Percentiles rank a stretch among this genome's conserved stretches.
phyloP scores from a whole-genome alignment of 140 eudicot genomes.

The Stevia rebaudiana region DNA sequence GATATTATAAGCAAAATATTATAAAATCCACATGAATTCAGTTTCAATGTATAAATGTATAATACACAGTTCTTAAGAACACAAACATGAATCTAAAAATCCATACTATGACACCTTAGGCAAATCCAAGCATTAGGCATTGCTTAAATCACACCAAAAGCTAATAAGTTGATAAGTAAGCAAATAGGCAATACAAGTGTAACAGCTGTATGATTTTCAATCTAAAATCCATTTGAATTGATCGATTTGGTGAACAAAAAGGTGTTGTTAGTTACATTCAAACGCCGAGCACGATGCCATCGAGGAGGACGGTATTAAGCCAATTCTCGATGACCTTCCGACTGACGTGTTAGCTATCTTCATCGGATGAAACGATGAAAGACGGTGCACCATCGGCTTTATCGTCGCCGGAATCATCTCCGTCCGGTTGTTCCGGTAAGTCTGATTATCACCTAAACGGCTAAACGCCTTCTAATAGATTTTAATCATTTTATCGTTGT shows the following conservation, averaged over 20 bases:
- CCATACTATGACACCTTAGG: neutral
- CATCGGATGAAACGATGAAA: conserved; percentile 54
- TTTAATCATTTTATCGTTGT: too few species aligned
- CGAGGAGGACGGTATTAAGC: conserved; percentile 44
- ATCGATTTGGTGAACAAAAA: neutral
- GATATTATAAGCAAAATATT: too few species aligned
- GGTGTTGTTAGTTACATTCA: conserved; percentile 28
- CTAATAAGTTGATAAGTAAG: neutral
- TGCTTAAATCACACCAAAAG: neutral
- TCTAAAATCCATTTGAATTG: neutral
- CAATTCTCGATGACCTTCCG: conserved; percentile 50
- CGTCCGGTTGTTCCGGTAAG: neutral
- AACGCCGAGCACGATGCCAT: conserved; percentile 45
- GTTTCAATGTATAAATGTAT: too few species aligned
- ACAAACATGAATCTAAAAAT: too few species aligned
- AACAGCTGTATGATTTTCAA: too few species aligned
- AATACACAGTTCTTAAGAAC: too few species aligned
- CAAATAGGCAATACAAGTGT: neutral
- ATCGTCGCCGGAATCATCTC: conserved; percentile 43
- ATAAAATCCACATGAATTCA: too few species aligned
- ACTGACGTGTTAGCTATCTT: conserved; percentile 45
- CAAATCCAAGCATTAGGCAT: neutral
- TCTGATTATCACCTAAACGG: neutral
- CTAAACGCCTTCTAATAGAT: too few species aligned
- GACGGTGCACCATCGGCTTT: conserved; percentile 44